A percentile compares a stretch with the other conserved stretches of the same genome.
phyloP scores from a whole-genome alignment of 768 basidiomycete species.

The Xanthoconium stramineum region DNA sequence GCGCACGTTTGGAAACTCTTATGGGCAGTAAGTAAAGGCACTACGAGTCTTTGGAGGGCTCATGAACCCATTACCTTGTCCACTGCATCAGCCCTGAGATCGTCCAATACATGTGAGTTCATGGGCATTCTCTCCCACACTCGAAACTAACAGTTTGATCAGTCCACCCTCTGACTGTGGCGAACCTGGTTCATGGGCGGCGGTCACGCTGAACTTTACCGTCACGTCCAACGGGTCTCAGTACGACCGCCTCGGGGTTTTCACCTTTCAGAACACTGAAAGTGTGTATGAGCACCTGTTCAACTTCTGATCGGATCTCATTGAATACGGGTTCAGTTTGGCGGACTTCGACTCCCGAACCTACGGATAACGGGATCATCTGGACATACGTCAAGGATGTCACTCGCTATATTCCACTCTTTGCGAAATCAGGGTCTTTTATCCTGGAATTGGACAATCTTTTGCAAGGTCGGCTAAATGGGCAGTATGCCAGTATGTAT shows the following conservation, averaged over 20 bases:
- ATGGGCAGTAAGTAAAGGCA: slow-evolving; percentile 48
- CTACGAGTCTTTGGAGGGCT: neutral
- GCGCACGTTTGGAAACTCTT: slow-evolving; percentile 71
- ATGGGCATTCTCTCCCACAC: neutral
- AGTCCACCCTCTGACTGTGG: slow-evolving; percentile 77
- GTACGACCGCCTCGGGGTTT: slow-evolving; percentile 67
- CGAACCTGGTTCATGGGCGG: slow-evolving; percentile 67
- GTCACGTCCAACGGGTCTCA: slow-evolving; percentile 77
- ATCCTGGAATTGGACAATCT: slow-evolving; percentile 75
- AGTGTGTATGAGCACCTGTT: slow-evolving; percentile 40
- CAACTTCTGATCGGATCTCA: neutral
- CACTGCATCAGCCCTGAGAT: slow-evolving; percentile 50
- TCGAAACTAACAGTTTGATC: neutral
- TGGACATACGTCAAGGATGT: slow-evolving; percentile 80
- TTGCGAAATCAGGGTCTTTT: slow-evolving; percentile 62
- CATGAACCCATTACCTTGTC: neutral
- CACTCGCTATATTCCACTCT: slow-evolving; percentile 68
- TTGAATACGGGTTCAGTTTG: slow-evolving; percentile 46
- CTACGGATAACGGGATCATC: slow-evolving; percentile 64
- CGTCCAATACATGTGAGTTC: slow-evolving; percentile 54
- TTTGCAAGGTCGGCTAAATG: slow-evolving; percentile 53
- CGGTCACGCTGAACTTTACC: slow-evolving; percentile 71
- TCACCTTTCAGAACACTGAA: slow-evolving; percentile 77
- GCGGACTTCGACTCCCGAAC: slow-evolving; percentile 80
- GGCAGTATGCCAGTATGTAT: slow-evolving; percentile 64